Evolutionary conservation across 495 filamentous ascomycete genomes (phyloP), one percentile per base, ranked within the genome.

Genomic region (Neurospora tetraspora): DNA sequence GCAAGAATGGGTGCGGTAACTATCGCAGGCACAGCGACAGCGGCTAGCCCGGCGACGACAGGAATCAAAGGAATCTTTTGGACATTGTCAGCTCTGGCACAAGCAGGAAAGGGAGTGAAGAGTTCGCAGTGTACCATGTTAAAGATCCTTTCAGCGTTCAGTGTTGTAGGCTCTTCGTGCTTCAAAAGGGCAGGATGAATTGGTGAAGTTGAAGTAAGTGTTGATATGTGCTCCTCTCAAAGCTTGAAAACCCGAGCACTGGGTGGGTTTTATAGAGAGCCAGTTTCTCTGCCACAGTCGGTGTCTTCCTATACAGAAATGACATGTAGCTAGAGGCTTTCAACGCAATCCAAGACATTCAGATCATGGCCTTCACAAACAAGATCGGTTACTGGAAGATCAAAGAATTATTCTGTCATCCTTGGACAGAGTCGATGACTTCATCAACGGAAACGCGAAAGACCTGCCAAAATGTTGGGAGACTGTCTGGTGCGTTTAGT

Each of bases 201-300:
- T 0, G 11, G 47, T 23, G 20, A 59, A 0, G 0, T 59, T 14
- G 20, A 27, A 0, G 1, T 59, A 20, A 14, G 11, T 0, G 11
- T 59, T 14, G n/a, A n/a, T n/a, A n/a, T n/a, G n/a, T n/a, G n/a
- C n/a, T n/a, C n/a, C n/a, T n/a, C 47, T 59, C 1, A 7, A 14
- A 20, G 20, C 5, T 20, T 7, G 11, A 0, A 1, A 23, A 14
- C 5, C 7, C 7, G 5, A 27, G 5, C 0, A 11, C 11, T 59
- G 5, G 5, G 11, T 59, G 20, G 23, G n/a, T 12, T 59, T 27
- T 59, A 59, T 27, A 27, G 20, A 59, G 2, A 23, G 20, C 20
- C 20, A 23, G 11, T 14, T 59, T 59, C 20, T 23, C 1, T 59
- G 1, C 7, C 20, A 23, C 20, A 53, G 20, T 53, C 10, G 45